Conservation (phyloP, 176 grass and related monocot species). For the Calamus simplicifolius region DNA sequence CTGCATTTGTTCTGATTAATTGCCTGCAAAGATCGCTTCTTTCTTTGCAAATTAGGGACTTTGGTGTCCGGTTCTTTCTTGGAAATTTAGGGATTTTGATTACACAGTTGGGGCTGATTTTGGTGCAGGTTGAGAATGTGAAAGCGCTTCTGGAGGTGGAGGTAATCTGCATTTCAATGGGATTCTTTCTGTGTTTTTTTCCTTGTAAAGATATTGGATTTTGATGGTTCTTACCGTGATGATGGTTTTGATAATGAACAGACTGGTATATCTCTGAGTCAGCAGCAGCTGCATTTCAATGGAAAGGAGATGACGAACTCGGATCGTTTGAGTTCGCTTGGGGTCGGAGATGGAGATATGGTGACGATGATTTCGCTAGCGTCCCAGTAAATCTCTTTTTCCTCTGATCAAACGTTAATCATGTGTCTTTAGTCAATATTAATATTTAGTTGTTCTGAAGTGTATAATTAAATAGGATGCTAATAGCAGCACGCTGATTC, state of each 20-base stretch:
- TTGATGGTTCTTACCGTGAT: slow-evolving; percentile 30
- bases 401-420: too few relatives aligned
- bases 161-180: slow-evolving; percentile 27
- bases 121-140: slow-evolving; percentile 85
- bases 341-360: slow-evolving; percentile 72
- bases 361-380: slow-evolving; percentile 52
- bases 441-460: too few relatives aligned
- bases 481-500: too few relatives aligned
- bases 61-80: background rate
- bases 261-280: slow-evolving; percentile 50
- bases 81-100: slow-evolving; percentile 1
- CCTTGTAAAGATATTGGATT: background rate
- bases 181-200: background rate
- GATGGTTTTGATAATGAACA: slow-evolving; percentile 22
- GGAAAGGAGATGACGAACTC: slow-evolving; percentile 83
- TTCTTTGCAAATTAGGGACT: too few relatives aligned
- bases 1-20: too few relatives aligned
- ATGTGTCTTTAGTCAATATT: too few relatives aligned
- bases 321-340: slow-evolving; percentile 47
- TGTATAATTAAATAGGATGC: too few relatives aligned
- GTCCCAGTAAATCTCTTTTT: too few relatives aligned
- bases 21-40: too few relatives aligned
- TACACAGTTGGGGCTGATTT: background rate
- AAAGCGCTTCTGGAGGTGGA: slow-evolving; percentile 95
- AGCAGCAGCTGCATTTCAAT: slow-evolving; percentile 78